A percentile compares a stretch with the other conserved stretches of the same genome.
phyloP scores from a whole-genome alignment of 176 grass and related monocot genomes.

The Bolboschoenus planiculmis region DNA sequence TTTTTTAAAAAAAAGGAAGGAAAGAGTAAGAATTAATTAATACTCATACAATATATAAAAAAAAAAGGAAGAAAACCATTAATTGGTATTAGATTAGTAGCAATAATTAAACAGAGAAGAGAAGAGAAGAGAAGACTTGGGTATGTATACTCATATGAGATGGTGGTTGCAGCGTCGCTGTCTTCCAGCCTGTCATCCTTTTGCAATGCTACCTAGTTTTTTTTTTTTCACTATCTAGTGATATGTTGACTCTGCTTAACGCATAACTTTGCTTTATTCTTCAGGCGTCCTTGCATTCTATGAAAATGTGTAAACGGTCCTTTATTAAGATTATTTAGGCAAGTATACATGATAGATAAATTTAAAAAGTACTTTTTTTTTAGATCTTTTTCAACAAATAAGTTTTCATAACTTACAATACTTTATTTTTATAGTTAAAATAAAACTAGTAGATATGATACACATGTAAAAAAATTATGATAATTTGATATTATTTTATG shows the following conservation, averaged over 20 bases:
- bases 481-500: no score
- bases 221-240: not conserved
- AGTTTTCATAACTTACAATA: no score
- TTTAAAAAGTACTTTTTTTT: no score
- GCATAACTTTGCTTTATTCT: not conserved
- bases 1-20: not conserved
- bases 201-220: not conserved
- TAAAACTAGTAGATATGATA: no score
- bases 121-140: no score
- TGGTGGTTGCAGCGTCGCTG: slow-evolving; percentile 1
- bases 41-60: not conserved
- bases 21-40: not conserved
- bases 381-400: no score
- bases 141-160: not conserved
- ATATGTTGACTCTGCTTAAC: not conserved
- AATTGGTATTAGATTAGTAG: not conserved
- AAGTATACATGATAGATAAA: no score
- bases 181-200: slow-evolving; percentile 15
- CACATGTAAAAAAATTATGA: no score
- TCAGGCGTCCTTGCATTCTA: not conserved
- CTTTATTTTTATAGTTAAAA: no score
- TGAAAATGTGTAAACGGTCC: not conserved
- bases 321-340: not conserved
- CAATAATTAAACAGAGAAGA: slow-evolving; percentile 15
- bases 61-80: not conserved